Percentiles rank a stretch among this genome's conserved stretches.
These are phyloP conservation scores for Fusarium xyrophilum DNA, from an alignment of 2,329 filamentous ascomycete species.

Conservation along the genomic window DNA sequence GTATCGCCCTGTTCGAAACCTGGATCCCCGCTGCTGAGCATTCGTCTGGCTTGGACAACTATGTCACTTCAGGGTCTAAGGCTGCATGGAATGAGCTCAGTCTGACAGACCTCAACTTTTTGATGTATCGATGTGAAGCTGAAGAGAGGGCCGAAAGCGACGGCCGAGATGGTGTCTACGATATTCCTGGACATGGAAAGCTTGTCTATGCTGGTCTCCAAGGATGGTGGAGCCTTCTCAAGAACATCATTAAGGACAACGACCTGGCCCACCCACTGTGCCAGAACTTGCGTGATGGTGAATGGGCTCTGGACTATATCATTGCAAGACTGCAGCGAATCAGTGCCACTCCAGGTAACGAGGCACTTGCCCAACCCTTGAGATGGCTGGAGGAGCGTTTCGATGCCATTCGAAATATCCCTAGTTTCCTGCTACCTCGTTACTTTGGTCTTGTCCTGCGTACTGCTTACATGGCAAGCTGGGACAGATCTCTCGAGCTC, in stretches of 20 bases:
- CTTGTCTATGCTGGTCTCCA: conserved; percentile 96
- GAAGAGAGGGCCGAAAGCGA: conserved; percentile 82
- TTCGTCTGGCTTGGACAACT: conserved; percentile 81
- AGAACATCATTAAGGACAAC: conserved; percentile 84
- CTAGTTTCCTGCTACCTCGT: conserved; percentile 86
- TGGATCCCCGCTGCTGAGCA: conserved; percentile 92
- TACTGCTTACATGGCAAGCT: conserved; percentile 85
- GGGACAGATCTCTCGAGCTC: conserved; percentile 77
- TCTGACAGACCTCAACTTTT: conserved; percentile 86
- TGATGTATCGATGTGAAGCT: conserved; percentile 88
- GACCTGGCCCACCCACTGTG: conserved; percentile 92
- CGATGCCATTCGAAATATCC: conserved; percentile 82
- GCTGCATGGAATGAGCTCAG: conserved; percentile 77
- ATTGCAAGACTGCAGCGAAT: conserved; percentile 78
- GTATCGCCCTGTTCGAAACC: conserved; percentile 93
- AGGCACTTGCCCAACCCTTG: conserved; percentile 69
- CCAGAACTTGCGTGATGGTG: conserved; percentile 87
- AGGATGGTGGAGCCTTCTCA: conserved; percentile 95
- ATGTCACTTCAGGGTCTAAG: conserved; percentile 81
- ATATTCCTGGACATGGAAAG: conserved; percentile 81
- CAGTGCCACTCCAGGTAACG: conserved; percentile 67
- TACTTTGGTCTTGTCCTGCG: conserved; percentile 92
- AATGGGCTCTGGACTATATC: conserved; percentile 93
- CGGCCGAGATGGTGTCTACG: conserved; percentile 86
- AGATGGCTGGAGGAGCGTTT: conserved; percentile 85